These are phyloP conservation scores for Sordariomycetes sp. DNA, from an alignment of 2,329 filamentous ascomycete genomes.

Conservation along the genomic window DNA sequence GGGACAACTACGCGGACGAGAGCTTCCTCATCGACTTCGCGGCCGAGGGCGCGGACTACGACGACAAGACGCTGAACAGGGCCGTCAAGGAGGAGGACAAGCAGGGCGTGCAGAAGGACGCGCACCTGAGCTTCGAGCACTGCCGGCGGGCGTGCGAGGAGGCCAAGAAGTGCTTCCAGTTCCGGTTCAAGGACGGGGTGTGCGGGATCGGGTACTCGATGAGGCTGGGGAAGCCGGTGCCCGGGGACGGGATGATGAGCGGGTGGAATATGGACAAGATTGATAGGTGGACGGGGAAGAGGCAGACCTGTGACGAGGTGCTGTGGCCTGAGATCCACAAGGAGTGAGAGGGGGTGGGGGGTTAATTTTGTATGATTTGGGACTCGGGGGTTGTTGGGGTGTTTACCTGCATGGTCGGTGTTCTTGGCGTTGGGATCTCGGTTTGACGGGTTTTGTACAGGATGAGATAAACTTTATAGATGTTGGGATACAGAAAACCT, in stretches of 20 bases:
- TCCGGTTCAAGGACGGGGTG: conserved; percentile 23
- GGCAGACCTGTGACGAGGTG: conserved; percentile 20
- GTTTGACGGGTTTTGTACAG: too few relatives aligned
- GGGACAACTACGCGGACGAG: conserved; percentile 42
- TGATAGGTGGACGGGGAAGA: conserved; percentile 23
- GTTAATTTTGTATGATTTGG: too few relatives aligned
- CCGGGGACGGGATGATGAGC: conserved; percentile 18
- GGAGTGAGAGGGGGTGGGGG: too few relatives aligned
- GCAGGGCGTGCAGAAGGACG: conserved; percentile 24
- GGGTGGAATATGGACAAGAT: conserved; percentile 32
- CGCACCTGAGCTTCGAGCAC: conserved; percentile 27
- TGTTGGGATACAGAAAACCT: too few relatives aligned
- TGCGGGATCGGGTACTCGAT: conserved; percentile 24
- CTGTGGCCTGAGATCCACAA: background rate
- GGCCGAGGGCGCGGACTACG: conserved; percentile 13
- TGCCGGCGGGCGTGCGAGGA: conserved; percentile 33
- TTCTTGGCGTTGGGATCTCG: too few relatives aligned
- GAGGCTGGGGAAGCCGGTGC: conserved; percentile 24
- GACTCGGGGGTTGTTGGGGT: too few relatives aligned
- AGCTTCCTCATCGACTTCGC: conserved; percentile 26
- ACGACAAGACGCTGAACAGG: conserved; percentile 17
- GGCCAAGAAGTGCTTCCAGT: conserved; percentile 27
- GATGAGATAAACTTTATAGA: too few relatives aligned
- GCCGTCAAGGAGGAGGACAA: conserved; percentile 21
- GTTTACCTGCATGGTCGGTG: too few relatives aligned